A percentile compares a stretch with the other conserved stretches of the same genome.
phyloP scores from a whole-genome alignment of 2,329 filamentous ascomycete species.

The Tolypocladium sp. region DNA sequence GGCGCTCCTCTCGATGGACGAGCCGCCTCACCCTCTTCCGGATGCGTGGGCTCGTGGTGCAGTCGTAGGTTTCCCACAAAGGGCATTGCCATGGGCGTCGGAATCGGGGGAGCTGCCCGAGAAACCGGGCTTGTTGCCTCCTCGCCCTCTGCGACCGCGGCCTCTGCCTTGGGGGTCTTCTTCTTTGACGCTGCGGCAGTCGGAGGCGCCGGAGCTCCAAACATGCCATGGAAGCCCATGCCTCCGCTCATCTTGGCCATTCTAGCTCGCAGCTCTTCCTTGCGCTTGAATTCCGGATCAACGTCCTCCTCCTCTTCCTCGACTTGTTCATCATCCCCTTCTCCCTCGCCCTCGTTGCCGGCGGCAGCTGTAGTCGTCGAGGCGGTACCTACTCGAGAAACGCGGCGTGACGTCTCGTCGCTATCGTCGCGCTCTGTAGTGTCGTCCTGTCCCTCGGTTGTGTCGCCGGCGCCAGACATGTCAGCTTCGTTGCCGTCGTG shows the following conservation, averaged over 20 bases:
- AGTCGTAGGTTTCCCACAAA: constrained; percentile 57
- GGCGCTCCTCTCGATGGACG: constrained; percentile 14
- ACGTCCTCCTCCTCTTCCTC: constrained; percentile 78
- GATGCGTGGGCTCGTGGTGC: constrained; percentile 29
- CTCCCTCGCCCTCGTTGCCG: constrained; percentile 63
- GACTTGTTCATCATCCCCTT: constrained; percentile 52
- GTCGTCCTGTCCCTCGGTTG: constrained; percentile 51
- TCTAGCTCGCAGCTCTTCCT: constrained; percentile 80
- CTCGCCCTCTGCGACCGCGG: constrained; percentile 31
- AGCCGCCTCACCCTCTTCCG: constrained; percentile 21
- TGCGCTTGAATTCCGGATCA: constrained; percentile 77
- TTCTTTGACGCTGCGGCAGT: constrained; percentile 43
- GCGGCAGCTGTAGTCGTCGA: constrained; percentile 12
- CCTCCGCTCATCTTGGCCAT: constrained; percentile 99
- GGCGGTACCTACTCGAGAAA: constrained; percentile 27
- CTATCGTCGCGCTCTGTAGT: constrained; percentile 65
- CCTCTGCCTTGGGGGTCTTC: constrained; percentile 36
- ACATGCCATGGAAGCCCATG: constrained; percentile 95
- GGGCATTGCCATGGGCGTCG: constrained; percentile 57
- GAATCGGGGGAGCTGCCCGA: constrained; percentile 43
- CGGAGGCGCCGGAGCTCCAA: constrained; percentile 63
- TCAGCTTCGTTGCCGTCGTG: constrained; percentile 57
- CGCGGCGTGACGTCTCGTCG: constrained; percentile 44
- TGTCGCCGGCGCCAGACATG: constrained; percentile 55
- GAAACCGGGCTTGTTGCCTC: constrained; percentile 33